Percentiles rank a stretch among this genome's conserved stretches.
Conservation (phyloP, 352 stramenopile species). For the Globisporangium uncinulatum region DNA sequence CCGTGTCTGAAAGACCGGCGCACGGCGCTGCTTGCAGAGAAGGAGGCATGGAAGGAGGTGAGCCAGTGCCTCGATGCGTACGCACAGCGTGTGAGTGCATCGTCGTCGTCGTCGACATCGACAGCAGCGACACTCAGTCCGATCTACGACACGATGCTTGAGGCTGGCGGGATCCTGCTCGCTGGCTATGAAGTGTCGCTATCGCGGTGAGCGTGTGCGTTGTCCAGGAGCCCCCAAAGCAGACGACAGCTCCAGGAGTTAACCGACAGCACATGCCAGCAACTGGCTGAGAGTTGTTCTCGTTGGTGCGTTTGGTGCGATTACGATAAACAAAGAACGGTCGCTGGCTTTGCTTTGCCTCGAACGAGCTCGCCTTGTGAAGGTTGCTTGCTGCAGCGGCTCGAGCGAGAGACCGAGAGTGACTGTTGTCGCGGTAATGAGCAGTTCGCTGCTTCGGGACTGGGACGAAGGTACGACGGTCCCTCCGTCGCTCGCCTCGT, state of each 20-base stretch:
- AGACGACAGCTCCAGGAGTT: no score
- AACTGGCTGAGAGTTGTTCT: background rate
- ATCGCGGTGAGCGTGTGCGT: constrained; percentile 1
- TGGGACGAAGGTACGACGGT: constrained; percentile 55
- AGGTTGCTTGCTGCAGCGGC: no score
- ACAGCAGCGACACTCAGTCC: constrained; percentile 22
- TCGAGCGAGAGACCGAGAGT: no score
- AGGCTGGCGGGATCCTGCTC: constrained; percentile 71
- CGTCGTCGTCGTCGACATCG: constrained; percentile 19
- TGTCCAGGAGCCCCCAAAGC: no score
- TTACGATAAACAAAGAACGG: no score
- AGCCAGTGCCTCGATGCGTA: constrained; percentile 73
- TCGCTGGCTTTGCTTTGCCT: no score
- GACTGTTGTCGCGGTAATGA: constrained; percentile 2
- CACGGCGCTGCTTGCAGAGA: constrained; percentile 47
- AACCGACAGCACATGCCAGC: no score
- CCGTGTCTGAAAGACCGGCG: constrained; percentile 54
- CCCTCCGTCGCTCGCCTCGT: background rate
- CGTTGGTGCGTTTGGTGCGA: background rate
- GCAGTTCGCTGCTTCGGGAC: constrained; percentile 45
- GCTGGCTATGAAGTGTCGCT: constrained; percentile 69
- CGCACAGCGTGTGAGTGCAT: constrained; percentile 62
- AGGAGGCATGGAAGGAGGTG: constrained; percentile 80
- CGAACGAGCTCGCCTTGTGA: no score
- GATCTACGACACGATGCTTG: constrained; percentile 70